These are phyloP conservation scores for Ilyonectria robusta DNA, from an alignment of 2,329 filamentous ascomycete genomes.

Conservation along the genomic window DNA sequence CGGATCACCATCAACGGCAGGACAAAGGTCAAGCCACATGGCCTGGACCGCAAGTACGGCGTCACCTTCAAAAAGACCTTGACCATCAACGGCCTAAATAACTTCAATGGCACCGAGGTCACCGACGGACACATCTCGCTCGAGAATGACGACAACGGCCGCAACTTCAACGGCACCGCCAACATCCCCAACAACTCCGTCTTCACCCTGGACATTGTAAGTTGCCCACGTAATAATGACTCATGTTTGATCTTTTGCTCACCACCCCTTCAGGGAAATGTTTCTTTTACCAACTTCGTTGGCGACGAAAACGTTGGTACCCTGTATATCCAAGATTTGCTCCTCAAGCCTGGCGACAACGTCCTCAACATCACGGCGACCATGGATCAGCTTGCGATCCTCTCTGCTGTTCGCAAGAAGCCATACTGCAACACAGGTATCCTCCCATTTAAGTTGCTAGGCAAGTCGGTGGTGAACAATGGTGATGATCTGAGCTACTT, in stretches of 20 bases:
- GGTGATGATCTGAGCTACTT: slow-evolving; percentile 70
- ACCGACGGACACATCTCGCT: slow-evolving; percentile 64
- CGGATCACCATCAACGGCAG: slow-evolving; percentile 66
- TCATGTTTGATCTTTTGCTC: slow-evolving; percentile 15
- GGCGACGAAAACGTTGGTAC: slow-evolving; percentile 67
- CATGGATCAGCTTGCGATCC: slow-evolving; percentile 64
- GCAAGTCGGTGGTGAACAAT: slow-evolving; percentile 65
- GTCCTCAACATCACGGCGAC: slow-evolving; percentile 67
- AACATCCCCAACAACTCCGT: slow-evolving; percentile 75
- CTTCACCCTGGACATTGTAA: slow-evolving; percentile 75
- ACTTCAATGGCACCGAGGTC: slow-evolving; percentile 69
- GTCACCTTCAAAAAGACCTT: slow-evolving; percentile 72
- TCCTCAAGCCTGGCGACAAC: slow-evolving; percentile 72
- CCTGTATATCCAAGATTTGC: slow-evolving; percentile 70
- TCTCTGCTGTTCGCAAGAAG: slow-evolving; percentile 55
- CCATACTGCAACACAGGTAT: slow-evolving; percentile 69
- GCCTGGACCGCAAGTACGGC: slow-evolving; percentile 62
- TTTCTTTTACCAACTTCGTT: slow-evolving; percentile 72
- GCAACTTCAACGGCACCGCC: slow-evolving; percentile 74
- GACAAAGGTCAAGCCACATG: slow-evolving; percentile 65
- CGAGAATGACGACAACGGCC: slow-evolving; percentile 56
- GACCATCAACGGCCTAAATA: slow-evolving; percentile 65
- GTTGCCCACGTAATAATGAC: slow-evolving; percentile 42
- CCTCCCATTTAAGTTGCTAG: slow-evolving; percentile 69
- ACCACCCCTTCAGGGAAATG: slow-evolving; percentile 66